A percentile compares a stretch with the other conserved stretches of the same genome.
These are phyloP conservation scores for Haplosporangium gracile DNA, from an alignment of 192 early-diverging fungal genomes.

Conservation along the genomic window DNA sequence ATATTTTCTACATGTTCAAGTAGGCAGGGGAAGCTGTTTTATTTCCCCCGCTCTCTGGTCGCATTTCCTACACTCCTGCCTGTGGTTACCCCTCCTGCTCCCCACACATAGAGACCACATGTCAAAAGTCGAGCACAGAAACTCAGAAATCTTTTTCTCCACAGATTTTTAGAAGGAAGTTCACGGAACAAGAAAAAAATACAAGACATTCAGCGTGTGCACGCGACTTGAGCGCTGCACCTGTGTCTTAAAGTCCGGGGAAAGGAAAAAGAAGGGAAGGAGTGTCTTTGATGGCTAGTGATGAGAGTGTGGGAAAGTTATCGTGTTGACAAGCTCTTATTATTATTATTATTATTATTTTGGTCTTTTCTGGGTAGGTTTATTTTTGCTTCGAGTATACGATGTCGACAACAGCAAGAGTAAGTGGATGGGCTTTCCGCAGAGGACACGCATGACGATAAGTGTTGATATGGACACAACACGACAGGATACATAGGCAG, in stretches of 20 bases:
- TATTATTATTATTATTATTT: no score
- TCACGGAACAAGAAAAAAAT: background rate
- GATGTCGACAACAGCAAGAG: background rate
- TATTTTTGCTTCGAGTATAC: background rate
- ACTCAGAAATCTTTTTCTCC: slow-evolving; percentile 1
- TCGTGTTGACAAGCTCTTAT: background rate
- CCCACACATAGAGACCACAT: background rate
- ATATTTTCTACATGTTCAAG: background rate
- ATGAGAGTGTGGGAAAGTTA: background rate
- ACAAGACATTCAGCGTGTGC: background rate
- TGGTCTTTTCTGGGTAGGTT: background rate
- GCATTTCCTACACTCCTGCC: background rate
- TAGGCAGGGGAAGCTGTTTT: background rate
- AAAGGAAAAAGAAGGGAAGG: background rate
- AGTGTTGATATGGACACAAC: background rate
- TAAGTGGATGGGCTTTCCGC: no score
- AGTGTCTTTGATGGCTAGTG: background rate
- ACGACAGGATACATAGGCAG: background rate
- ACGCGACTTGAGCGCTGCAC: background rate
- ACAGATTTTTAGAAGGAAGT: background rate
- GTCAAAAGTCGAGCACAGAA: background rate
- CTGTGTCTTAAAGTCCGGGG: background rate
- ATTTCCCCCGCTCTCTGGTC: background rate
- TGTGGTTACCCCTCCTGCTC: background rate
- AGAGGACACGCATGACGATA: background rate